These are phyloP conservation scores for Albatrellus ellisii DNA, from an alignment of 768 basidiomycete species.

Conservation along the genomic window DNA sequence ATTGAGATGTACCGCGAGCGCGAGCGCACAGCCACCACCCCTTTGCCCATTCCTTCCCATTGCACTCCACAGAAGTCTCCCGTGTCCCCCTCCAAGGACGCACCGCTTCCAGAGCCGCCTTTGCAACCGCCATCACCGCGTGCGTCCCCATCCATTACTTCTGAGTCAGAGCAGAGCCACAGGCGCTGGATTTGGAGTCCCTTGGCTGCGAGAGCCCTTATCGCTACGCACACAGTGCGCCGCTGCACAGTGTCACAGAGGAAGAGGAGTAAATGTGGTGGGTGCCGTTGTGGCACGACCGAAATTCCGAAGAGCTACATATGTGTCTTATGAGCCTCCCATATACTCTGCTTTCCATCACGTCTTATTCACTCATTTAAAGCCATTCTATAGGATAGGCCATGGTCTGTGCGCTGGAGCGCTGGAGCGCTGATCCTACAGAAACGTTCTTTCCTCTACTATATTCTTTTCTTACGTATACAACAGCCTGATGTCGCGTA, in stretches of 20 bases:
- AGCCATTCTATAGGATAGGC: too few species aligned
- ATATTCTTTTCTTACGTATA: not conserved
- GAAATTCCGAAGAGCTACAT: too few species aligned
- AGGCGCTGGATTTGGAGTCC: conserved; percentile 23
- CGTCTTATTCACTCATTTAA: not conserved
- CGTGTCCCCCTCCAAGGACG: not conserved
- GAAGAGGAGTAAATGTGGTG: conserved; percentile 56
- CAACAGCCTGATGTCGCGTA: not conserved
- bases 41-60: conserved; percentile 5
- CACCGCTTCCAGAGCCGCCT: conserved; percentile 8
- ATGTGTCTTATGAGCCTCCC: too few species aligned
- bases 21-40: conserved; percentile 24
- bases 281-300: not conserved
- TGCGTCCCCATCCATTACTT: conserved; percentile 9
- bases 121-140: conserved; percentile 14
- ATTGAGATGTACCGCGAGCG: conserved; percentile 83
- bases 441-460: not conserved
- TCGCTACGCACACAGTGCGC: conserved; percentile 75
- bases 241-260: conserved; percentile 76
- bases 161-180: conserved; percentile 21
- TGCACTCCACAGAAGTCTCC: conserved; percentile 17
- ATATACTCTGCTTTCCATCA: not conserved
- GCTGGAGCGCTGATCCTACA: too few species aligned
- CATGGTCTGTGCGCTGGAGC: too few species aligned
- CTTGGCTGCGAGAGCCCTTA: conserved; percentile 48